Percentiles rank a stretch among this genome's conserved stretches.
These are phyloP conservation scores for Lasiosphaeris hirsuta DNA, from an alignment of 495 filamentous ascomycete genomes.

Conservation along the genomic window DNA sequence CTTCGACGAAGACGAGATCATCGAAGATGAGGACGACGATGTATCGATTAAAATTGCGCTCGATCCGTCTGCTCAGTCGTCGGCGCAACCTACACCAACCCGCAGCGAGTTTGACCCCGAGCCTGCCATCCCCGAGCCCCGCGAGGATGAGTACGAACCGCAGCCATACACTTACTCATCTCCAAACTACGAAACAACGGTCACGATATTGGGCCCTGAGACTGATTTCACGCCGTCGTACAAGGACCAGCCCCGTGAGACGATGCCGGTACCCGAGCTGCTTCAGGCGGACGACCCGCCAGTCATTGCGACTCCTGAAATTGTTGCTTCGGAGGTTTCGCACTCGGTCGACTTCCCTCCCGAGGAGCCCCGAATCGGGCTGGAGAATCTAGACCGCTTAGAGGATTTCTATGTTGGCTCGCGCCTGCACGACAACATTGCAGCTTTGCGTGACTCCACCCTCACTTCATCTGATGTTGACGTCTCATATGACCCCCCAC, in stretches of 20 bases:
- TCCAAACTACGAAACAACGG: conserved; percentile 38
- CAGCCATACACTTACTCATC: conserved; percentile 34
- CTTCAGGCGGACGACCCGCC: conserved; percentile 23
- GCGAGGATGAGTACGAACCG: conserved; percentile 37
- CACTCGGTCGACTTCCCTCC: background rate
- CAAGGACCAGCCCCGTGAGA: conserved; percentile 28
- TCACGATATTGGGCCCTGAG: conserved; percentile 43
- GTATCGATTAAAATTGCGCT: conserved; percentile 41
- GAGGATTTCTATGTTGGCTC: conserved; percentile 37
- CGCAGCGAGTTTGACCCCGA: conserved; percentile 22
- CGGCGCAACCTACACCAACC: conserved; percentile 32
- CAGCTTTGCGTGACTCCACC: conserved; percentile 32
- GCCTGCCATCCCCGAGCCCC: conserved; percentile 12
- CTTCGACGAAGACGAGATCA: conserved; percentile 35
- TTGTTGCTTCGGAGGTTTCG: conserved; percentile 11
- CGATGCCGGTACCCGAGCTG: conserved; percentile 19
- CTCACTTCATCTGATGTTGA: conserved; percentile 30
- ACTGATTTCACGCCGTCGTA: conserved; percentile 36
- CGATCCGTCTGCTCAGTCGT: conserved; percentile 30
- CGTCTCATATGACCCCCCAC: conserved; percentile 25
- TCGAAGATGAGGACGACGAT: conserved; percentile 40
- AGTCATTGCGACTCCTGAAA: conserved; percentile 8
- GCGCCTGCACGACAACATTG: conserved; percentile 30
- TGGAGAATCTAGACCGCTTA: conserved; percentile 25
- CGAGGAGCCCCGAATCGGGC: conserved; percentile 13